Percentiles rank a stretch among this genome's conserved stretches.
Evolutionary conservation across 2,329 filamentous ascomycete genomes (phyloP).

Genomic region (Aspergillus vadensis): DNA sequence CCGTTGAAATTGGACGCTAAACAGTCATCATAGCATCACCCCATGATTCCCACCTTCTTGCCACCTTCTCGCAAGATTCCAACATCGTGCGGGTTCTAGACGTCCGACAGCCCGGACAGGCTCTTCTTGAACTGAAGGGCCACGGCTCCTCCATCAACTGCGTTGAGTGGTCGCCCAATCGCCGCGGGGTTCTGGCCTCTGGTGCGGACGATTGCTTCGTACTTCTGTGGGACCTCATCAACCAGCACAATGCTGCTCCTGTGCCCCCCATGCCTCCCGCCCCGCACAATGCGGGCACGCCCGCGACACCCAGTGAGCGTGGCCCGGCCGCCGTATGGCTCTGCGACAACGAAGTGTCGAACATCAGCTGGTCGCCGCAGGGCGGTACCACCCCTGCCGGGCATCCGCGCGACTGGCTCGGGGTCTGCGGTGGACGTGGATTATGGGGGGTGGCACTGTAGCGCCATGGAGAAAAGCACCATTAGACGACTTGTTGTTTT

Average conservation of each 20-base stretch:
- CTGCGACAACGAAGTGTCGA: conserved; percentile 50
- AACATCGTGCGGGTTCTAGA: conserved; percentile 92
- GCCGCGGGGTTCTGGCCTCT: conserved; percentile 84
- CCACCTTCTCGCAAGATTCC: conserved; percentile 95
- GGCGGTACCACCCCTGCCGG: conserved; percentile 38
- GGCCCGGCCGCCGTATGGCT: conserved; percentile 50
- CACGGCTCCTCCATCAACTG: conserved; percentile 85
- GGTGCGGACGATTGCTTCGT: conserved; percentile 92
- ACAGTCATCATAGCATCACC: conserved; percentile 67
- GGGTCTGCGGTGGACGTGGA: conserved; percentile 49
- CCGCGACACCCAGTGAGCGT: conserved; percentile 42
- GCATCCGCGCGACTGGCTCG: conserved; percentile 45
- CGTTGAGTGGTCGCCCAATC: conserved; percentile 90
- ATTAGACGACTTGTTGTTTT: conserved; percentile 4
- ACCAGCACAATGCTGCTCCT: conserved; percentile 57
- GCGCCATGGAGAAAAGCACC: conserved; percentile 15
- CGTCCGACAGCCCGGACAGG: conserved; percentile 92
- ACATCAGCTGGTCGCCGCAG: conserved; percentile 51
- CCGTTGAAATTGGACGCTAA: conserved; percentile 4
- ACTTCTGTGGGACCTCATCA: conserved; percentile 89
- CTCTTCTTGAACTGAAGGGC: conserved; percentile 86
- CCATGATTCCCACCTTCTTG: conserved; percentile 90
- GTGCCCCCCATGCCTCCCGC: conserved; percentile 48
- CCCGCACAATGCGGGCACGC: conserved; percentile 25
- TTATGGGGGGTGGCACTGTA: conserved; percentile 48